Evolutionary conservation across 176 grass and related monocot genomes (phyloP), one percentile per base, ranked within the genome.

Genomic region (Triticum dicoccoides): DNA sequence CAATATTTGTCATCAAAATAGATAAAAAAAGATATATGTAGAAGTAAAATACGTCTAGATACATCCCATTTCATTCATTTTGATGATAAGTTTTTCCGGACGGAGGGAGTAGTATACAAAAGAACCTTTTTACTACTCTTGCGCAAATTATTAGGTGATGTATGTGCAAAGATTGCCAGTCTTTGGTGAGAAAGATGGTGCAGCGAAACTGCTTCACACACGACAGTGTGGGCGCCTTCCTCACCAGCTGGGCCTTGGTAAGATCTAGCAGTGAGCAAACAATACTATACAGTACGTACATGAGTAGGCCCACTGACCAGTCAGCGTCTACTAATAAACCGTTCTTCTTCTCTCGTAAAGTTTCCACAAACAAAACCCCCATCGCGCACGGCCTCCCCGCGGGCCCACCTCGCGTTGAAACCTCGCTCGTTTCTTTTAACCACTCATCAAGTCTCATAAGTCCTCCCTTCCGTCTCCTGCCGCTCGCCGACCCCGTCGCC

Each of bases 371-470:
- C 66, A 6, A 59, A 83, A 59, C 18, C 18, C 58, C 23, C 37
- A 8, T 27, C 56, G 17, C 42, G 12, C 84, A 68, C 79, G 61
- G 61, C 17, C 61, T 34, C 8, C 21, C 11, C 6, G 75, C 80
- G 72, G 86, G 59, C 87, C 88, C 88, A 85, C 88, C 21, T 5
- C 6, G 33, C 83, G 61, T 69, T 69, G 77, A 85, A 62, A 41
- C 45, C 35, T 17, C 42, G 18, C 59, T 39, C 13, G 30, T 58
- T 66, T 80, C 56, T 59, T 2, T 59, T 86, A 86, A 68, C 84
- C 63, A 21, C 87, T 56, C 45, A 56, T 15, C 68, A 74, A 59
- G 17, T 41, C 61, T 49, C 17, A 59, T 20, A 7, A 38, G 61
- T 72, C 71, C 44, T 85, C 72, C 15, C 76, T 76, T 5, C 61